These are phyloP conservation scores for Chlorella sp. DNA, from an alignment of 139 green algal genomes.

Conservation along the genomic window DNA sequence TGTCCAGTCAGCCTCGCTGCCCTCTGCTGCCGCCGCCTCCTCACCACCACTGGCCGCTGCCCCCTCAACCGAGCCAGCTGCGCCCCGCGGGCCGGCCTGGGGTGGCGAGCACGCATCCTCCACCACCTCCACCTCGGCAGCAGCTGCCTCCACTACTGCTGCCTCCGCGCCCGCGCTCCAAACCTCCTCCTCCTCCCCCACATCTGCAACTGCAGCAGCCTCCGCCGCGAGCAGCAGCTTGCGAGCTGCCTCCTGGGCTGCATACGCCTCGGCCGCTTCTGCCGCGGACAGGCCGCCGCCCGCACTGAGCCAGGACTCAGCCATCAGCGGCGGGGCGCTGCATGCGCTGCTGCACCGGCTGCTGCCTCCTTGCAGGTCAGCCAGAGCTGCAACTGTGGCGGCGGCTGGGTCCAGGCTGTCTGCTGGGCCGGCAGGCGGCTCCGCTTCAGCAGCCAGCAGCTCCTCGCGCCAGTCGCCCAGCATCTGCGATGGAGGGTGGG, in stretches of 20 bases:
- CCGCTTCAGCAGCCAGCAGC: not conserved
- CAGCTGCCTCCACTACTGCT: too few species aligned
- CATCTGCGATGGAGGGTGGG: not conserved
- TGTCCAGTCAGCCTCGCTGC: constrained; percentile 3
- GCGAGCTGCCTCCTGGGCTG: not conserved
- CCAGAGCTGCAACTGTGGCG: not conserved
- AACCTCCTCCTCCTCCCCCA: not conserved
- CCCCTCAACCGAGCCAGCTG: too few species aligned
- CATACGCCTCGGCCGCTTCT: not conserved
- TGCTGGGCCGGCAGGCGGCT: too few species aligned
- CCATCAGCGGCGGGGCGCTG: not conserved
- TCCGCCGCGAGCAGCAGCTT: not conserved
- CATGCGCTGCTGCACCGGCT: not conserved
- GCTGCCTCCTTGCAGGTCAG: not conserved
- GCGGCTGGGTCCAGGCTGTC: not conserved
- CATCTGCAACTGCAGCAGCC: not conserved
- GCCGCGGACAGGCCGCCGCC: not conserved
- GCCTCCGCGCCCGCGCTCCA: not conserved
- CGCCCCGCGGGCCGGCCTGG: too few species aligned
- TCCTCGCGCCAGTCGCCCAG: constrained; percentile 9
- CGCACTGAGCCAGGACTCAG: not conserved
- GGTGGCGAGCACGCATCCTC: not conserved
- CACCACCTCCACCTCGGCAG: not conserved
- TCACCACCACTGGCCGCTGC: not conserved
- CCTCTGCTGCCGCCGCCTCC: not conserved